Evolutionary conservation across 2,329 filamentous ascomycete species (phyloP), one percentile per base, ranked within the genome.

Genomic region (Apiospora kogelbergensis): DNA sequence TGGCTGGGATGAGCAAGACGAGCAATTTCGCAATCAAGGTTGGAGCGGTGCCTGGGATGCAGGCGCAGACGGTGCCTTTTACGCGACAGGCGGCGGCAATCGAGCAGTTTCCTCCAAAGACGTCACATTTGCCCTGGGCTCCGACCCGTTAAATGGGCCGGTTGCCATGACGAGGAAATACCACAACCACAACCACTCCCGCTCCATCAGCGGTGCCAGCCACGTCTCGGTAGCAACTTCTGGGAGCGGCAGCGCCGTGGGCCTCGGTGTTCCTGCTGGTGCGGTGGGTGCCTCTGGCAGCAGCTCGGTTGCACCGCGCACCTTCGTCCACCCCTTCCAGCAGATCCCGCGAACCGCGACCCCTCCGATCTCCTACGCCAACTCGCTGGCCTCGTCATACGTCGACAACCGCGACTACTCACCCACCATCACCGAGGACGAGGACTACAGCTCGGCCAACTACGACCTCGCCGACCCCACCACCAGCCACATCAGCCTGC

Each of bases 271-370:
- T n/a, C 24, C 24, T 64, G 42, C 74, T 9, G n/a, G 60, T 22
- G 44, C 48, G 42, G 53, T 74, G 13, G 13, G 42, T 33, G 37
- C 42, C 44, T 26, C 40, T 65, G 70, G 72, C 11, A 68, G 80
- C 67, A 46, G 20, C 53, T n/a, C 53, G 10, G 10, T 37, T 22
- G 30, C 44, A 22, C 37, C 20, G 82, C 85, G 69, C 69, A 76
- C 82, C 41, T 90, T 91, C 74, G 83, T 90, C 24, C 89, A 91
- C 75, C 89, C 89, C 33, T 90, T 90, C 72, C 88, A 90, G 76
- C 89, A 90, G 79, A 89, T 83, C 10, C 89, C 89, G 41, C 84
- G 87, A 48, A 87, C 87, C 1, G 86, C 87, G 63, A 89, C 88
- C 70, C 87, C 88, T 66, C 87, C 88, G 10, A 74, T 89, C 70